phyloP scores from a whole-genome alignment of 805 yeast species.

The Kodamaea hsintzibuensis region DNA sequence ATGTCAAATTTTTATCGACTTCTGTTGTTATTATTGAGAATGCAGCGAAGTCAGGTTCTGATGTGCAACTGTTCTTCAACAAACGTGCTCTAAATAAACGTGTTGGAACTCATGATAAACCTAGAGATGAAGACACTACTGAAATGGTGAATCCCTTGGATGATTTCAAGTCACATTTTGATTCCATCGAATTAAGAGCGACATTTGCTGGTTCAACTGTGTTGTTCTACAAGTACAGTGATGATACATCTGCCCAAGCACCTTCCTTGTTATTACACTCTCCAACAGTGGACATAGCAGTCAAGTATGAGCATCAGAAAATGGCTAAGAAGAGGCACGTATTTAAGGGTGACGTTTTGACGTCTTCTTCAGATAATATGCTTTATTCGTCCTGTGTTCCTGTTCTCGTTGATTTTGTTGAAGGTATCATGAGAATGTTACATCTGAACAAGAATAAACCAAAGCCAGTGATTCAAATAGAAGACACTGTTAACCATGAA shows the following conservation, averaged over 20 bases:
- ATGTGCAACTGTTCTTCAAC: constrained; percentile 38
- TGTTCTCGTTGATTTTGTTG: constrained; percentile 59
- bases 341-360: constrained; percentile 53
- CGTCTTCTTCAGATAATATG: constrained; percentile 71
- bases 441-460: constrained; percentile 14
- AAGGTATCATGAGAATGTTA: constrained; percentile 51
- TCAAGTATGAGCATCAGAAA: constrained; percentile 50
- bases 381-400: constrained; percentile 79
- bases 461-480: constrained; percentile 5
- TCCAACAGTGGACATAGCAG: constrained; percentile 66
- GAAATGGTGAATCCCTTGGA: background rate
- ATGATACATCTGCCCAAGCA: constrained; percentile 37
- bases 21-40: constrained; percentile 57
- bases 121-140: background rate
- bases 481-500: constrained; percentile 3
- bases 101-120: background rate
- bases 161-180: constrained; percentile 21
- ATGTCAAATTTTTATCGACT: constrained; percentile 61
- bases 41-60: constrained; percentile 46
- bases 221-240: constrained; percentile 46
- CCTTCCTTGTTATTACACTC: constrained; percentile 63
- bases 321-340: constrained; percentile 40
- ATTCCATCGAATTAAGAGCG: constrained; percentile 51
- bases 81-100: constrained; percentile 16
- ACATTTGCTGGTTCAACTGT: constrained; percentile 73